Evolutionary conservation across 1,284 basidiomycete genomes (phyloP), one percentile per base, ranked within the genome.

Genomic region (Fomitopsis palustris): DNA sequence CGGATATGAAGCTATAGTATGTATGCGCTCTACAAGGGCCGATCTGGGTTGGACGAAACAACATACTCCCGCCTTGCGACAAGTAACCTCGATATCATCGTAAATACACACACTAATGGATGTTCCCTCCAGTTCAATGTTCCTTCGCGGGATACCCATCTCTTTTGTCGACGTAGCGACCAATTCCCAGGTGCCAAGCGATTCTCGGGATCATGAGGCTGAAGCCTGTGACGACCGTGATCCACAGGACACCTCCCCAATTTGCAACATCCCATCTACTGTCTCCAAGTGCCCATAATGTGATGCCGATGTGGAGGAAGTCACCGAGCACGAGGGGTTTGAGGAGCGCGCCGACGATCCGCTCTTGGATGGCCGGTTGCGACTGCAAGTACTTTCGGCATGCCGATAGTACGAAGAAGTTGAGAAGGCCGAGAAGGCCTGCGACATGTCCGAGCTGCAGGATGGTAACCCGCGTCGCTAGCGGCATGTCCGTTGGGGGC

Each of bases 381-480:
- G 73, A 72, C 35, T 77, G 76, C 52, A 92, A 77, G 69, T 90
- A 80, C 55, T 72, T 81, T 54, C 86, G 82, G 25, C 78, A 78
- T 4, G 86, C 78, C 16, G 79, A 77, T 51, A 91, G 80, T 39
- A 90, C 72, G 71, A 85, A 89, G 59, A 83, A 68, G 69, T 91
- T 92, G 61, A 91, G 69, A 61, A 88, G 68, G 25, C 89, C 88
- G 59, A 91, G 70, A 31, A 92, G 82, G 43, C 82, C 86, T 65
- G 88, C 90, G 57, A 88, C 87, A 65, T 91, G 86, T 1, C 85
- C 88, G 57, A 91, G 84, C 68, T 91, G 88, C 39, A 87, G 70
- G 63, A 82, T 66, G 1, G 88, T 88, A 45, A 91, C 86, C 27
- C 82, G 71, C 16, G 88, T 84, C 0, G 88, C 88, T 33, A 70